Base-by-base conservation (phyloP, 2,329 filamentous ascomycete genomes). In the Phaeoacremonium minimum region DNA sequence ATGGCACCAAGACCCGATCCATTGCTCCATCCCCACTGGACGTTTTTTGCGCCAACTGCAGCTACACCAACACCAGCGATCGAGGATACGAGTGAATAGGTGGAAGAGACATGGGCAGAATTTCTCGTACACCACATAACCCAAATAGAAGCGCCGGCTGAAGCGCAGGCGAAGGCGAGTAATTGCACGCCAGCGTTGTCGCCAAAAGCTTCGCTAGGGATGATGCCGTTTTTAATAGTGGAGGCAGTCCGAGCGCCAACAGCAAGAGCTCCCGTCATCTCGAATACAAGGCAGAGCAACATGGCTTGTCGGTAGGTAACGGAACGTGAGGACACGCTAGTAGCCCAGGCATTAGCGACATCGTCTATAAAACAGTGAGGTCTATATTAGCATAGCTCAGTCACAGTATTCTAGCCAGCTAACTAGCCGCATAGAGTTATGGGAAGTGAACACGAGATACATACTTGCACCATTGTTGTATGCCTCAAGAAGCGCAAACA, bases 271-370 rank as follows among this genome's bases (percentile, higher is more conserved):
- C 82, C 82, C 32, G 76, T 58, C 58, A 85, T 67, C 59, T 86
- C 82, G 58, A 85, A 85, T 43, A 85, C 58, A 33, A 75, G 72
- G 33, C 78, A 75, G 32, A 83, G 64, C 20, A 82, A 48, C 78
- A 83, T 83, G 46, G 79, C 83, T 61, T 83, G 78, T 48, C 75
- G 61, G 64, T 86, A 84, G 4, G 79, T 69, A 52, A 87, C 71
- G 47, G 85, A 88, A 36, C 85, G 68, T n/a, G 85, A 89, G 16
- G 85, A 89, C 41, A 90, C 85, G 51, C 77, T 83, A 49, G 85
- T 90, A 6, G 85, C 85, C 81, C 83, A 90, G 33, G 85, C 69
- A 63, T 90, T 90, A 54, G 85, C 85, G 39, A 90, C 85, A 83
- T 90, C 85, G 61, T 88, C 79, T 83, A 41, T 33, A 40, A 15